Base-by-base conservation (phyloP, 192 early-diverging fungal genomes). In the Backusella macrospora region DNA sequence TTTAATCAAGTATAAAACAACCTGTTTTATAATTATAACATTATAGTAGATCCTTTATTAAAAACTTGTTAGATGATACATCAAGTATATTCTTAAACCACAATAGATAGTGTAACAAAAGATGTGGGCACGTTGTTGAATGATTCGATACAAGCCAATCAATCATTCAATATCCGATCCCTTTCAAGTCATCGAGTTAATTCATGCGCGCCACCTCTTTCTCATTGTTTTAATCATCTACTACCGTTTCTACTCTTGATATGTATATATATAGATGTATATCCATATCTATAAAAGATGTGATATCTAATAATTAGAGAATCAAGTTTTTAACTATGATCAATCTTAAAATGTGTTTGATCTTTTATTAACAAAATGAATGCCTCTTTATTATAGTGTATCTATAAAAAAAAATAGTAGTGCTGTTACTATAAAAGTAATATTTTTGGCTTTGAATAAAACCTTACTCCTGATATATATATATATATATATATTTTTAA, bases 61-160 rank as follows among this genome's bases (percentile, higher is more conserved):
- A 10, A 59, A 59, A 59, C 52, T 10, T 26, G 52, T 59, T 59
- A 26, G 13, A 59, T 26, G 10, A 59, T 59, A 59, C 3, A 59
- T 26, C 6, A 59, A 59, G 10, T 12, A 55, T 21, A 55, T 16
- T 55, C 52, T 34, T 34, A 34, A 34, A 34, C 29, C 29, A 34
- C 29, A 59, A 59, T 8, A 26, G 10, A 59, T 59, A 59, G 52
- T 59, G 52, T 59, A 59, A 59, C 52, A 59, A 23, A 23, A 4
- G 10, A 23, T 18, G 12, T 26, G 52, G 26, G 52, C 52, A 59
- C 52, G 52, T 59, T 59, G 52, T 59, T 59, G 52, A 59, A 59
- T 59, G 52, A 59, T 59, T 59, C 52, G 52, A 59, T 59, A 59
- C 52, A 59, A 59, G 52, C 52, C 52, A 59, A 59, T 59, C 52